These are phyloP conservation scores for Oxyria digyna DNA, from an alignment of 148 eudicot genomes.

Conservation along the genomic window DNA sequence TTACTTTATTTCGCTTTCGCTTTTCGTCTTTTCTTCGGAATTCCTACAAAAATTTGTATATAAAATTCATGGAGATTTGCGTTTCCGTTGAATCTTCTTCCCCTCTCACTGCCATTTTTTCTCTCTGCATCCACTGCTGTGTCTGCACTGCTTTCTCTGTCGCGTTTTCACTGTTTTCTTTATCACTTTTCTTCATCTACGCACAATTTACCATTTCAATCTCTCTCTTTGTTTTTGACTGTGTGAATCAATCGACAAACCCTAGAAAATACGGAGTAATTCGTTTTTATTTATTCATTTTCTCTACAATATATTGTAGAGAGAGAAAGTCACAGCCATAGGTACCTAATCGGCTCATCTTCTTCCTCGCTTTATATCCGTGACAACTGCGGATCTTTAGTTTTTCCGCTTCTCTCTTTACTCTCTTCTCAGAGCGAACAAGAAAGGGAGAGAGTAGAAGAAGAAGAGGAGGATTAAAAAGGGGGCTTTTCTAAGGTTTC, in stretches of 20 bases:
- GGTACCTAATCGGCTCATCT: constrained; percentile 12
- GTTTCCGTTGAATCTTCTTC: not conserved
- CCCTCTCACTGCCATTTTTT: not conserved
- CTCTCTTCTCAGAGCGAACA: not conserved
- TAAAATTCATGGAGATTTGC: constrained; percentile 7
- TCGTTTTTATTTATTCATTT: not conserved
- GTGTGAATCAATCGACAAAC: constrained; percentile 5
- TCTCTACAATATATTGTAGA: not conserved
- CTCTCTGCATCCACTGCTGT: not conserved
- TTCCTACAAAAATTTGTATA: not conserved
- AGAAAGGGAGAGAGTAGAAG: not conserved
- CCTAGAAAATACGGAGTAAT: too few relatives aligned
- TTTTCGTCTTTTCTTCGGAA: not conserved
- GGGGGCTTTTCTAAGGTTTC: not conserved
- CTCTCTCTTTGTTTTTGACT: not conserved
- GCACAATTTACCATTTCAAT: not conserved
- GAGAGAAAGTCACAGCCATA: constrained; percentile 9
- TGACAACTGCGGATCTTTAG: not conserved
- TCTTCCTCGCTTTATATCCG: not conserved
- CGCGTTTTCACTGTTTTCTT: not conserved
- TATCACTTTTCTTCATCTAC: not conserved
- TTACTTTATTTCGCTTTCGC: constrained; percentile 1
- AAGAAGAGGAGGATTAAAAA: not conserved
- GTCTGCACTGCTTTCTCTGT: not conserved
- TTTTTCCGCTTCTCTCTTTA: constrained; percentile 6